phyloP scores from a whole-genome alignment of 108 stramenopile species.

The Schizochytrium sp. region DNA sequence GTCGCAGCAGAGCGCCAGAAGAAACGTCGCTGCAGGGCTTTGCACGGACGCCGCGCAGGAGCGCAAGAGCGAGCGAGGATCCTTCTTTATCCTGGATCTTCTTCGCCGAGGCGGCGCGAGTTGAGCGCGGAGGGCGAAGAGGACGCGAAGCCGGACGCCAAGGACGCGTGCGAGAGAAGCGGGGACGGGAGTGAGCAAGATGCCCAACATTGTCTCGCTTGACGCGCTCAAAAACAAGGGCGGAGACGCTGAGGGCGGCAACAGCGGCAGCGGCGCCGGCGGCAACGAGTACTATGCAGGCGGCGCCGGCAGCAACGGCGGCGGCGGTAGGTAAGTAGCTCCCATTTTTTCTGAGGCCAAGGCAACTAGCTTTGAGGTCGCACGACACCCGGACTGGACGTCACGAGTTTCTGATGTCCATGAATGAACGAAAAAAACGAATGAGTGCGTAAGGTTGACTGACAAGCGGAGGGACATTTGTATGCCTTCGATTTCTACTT shows the following conservation, averaged over 20 bases:
- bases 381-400: not conserved
- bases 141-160: too few species aligned
- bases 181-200: not conserved
- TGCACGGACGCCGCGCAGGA: too few species aligned
- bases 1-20: too few species aligned
- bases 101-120: too few species aligned
- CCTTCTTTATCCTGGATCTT: too few species aligned
- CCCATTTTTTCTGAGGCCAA: not conserved
- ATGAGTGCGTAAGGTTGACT: not conserved
- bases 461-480: not conserved
- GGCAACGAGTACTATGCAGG: slow-evolving; percentile 23
- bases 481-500: not conserved
- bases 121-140: too few species aligned
- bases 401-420: not conserved
- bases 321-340: not conserved
- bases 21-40: too few species aligned
- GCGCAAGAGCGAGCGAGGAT: too few species aligned
- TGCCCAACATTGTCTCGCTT: not conserved
- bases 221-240: slow-evolving; percentile 1
- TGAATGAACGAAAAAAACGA: not conserved
- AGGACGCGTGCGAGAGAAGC: too few species aligned
- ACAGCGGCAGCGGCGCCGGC: not conserved
- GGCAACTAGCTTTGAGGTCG: not conserved
- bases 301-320: not conserved
- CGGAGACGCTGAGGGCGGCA: not conserved